phyloP scores from a whole-genome alignment of 169 alveolate species.

The Amoebophrya sp. region DNA sequence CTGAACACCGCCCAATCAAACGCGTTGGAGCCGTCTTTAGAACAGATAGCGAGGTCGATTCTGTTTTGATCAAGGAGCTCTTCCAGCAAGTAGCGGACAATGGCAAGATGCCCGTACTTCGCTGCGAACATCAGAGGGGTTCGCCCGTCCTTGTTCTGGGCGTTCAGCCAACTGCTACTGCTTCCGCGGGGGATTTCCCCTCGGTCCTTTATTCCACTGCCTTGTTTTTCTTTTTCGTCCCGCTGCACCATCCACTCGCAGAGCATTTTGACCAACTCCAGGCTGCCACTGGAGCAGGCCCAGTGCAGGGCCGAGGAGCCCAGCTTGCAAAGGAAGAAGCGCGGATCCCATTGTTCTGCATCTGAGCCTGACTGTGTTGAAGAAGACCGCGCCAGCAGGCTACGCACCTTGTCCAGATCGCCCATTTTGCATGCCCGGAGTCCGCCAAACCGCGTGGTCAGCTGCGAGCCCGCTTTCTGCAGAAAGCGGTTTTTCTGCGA shows the following conservation, averaged over 20 bases:
- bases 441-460: neutral
- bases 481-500: too few relatives aligned
- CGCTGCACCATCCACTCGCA: neutral
- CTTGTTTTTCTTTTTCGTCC: neutral
- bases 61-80: neutral
- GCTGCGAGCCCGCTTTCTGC: neutral
- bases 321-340: neutral
- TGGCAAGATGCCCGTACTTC: neutral
- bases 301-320: neutral
- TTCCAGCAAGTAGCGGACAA: neutral
- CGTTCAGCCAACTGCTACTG: neutral
- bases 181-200: too few relatives aligned
- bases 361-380: neutral
- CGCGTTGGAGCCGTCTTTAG: neutral
- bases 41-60: neutral
- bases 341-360: neutral
- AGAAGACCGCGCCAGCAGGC: neutral
- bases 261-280: neutral
- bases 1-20: neutral
- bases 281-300: neutral
- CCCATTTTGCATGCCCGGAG: neutral
- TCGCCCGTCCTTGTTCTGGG: neutral
- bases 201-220: too few relatives aligned
- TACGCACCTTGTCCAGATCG: neutral
- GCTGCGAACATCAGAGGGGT: neutral